phyloP scores from a whole-genome alignment of 2,329 filamentous ascomycete species.

The Pseudogymnoascus sp. region DNA sequence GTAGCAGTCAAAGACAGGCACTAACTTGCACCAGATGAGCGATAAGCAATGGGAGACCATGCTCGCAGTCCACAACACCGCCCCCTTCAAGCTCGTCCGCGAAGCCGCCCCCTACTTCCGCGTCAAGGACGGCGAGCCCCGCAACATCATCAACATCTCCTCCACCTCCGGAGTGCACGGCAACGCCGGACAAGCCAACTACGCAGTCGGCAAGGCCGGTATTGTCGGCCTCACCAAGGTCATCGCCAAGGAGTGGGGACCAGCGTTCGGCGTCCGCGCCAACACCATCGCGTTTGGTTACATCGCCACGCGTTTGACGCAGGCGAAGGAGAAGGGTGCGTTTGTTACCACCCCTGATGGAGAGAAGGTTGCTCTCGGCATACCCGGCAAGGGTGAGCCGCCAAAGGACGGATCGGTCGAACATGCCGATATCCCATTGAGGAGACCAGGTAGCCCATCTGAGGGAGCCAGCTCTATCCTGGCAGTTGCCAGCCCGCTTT shows the following conservation, averaged over 20 bases:
- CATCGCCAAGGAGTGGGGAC: conserved; percentile 88
- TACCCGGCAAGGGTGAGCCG: conserved; percentile 52
- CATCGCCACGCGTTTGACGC: conserved; percentile 72
- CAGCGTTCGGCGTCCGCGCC: conserved; percentile 67
- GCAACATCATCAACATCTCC: conserved; percentile 76
- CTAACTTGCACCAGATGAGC: conserved; percentile 46
- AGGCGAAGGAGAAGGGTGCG: conserved; percentile 74
- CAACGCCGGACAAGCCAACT: conserved; percentile 88
- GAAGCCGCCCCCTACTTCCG: conserved; percentile 80
- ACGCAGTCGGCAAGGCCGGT: conserved; percentile 76
- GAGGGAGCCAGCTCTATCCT: conserved; percentile 73
- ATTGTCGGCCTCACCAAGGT: conserved; percentile 78
- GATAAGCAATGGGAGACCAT: conserved; percentile 92
- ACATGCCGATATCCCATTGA: conserved; percentile 65
- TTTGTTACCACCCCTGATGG: conserved; percentile 71
- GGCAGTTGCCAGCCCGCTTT: conserved; percentile 71
- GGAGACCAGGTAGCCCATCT: conserved; percentile 65
- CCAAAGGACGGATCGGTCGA: conserved; percentile 33
- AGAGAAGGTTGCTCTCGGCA: conserved; percentile 64
- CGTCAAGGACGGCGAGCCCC: conserved; percentile 70
- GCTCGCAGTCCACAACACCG: conserved; percentile 71
- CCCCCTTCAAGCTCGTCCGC: conserved; percentile 75
- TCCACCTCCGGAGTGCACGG: conserved; percentile 76
- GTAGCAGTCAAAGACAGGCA: not conserved
- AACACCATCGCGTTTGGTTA: conserved; percentile 82